Percentiles rank a stretch among this genome's conserved stretches.
phyloP scores from a whole-genome alignment of 345 rosid genomes.

The Citrus reticulata region DNA sequence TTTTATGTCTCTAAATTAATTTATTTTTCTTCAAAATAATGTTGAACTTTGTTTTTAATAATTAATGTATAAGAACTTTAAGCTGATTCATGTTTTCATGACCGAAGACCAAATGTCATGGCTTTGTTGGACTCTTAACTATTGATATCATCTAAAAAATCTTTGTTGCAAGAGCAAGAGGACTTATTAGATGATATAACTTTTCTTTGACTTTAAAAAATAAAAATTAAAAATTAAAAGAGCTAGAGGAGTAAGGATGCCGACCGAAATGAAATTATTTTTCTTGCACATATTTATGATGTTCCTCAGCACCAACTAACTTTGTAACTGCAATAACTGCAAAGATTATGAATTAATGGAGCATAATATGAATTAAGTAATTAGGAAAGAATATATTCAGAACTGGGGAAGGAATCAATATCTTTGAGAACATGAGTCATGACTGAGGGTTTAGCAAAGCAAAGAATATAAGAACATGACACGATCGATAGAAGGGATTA shows the following conservation, averaged over 20 bases:
- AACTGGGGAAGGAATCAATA: conserved; percentile 12
- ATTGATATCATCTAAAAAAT: background rate
- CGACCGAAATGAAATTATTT: no score
- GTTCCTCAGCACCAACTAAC: conserved; percentile 12
- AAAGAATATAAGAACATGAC: conserved; percentile 20
- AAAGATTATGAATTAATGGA: background rate
- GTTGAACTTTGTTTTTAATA: background rate
- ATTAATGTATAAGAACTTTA: background rate
- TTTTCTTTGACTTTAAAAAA: no score
- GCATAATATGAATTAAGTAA: background rate
- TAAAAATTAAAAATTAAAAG: no score
- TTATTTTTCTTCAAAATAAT: no score
- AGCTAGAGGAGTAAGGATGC: no score
- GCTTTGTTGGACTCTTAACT: background rate
- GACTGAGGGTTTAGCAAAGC: conserved; percentile 6
- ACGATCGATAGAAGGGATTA: background rate
- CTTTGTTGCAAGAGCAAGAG: background rate
- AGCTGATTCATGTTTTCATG: background rate
- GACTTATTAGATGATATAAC: background rate
- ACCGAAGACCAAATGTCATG: background rate
- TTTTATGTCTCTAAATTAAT: no score
- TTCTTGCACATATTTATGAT: no score
- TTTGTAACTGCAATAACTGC: conserved; percentile 25
- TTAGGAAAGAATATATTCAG: background rate
- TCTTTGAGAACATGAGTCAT: conserved; percentile 24